phyloP scores from a whole-genome alignment of 805 yeast species.

The Yarrowia alimentaria region DNA sequence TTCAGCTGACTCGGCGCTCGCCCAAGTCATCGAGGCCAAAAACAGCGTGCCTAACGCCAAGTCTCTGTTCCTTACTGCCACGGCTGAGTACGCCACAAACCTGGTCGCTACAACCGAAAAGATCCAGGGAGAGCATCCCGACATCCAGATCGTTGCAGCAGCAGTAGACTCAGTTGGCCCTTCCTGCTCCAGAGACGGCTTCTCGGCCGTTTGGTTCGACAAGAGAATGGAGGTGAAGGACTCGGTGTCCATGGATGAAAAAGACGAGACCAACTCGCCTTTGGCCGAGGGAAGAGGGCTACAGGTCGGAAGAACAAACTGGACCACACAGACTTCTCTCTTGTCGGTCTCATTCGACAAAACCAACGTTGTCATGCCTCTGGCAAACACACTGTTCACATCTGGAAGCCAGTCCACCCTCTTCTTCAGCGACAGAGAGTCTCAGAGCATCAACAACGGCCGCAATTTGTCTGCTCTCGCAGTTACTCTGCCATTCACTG shows the following conservation, averaged over 20 bases:
- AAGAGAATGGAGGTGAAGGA: conserved; percentile 33
- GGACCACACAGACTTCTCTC: conserved; percentile 29
- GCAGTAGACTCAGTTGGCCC: conserved; percentile 39
- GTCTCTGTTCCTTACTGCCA: conserved; percentile 38
- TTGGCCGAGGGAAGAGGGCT: conserved; percentile 26
- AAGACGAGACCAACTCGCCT: conserved; percentile 7
- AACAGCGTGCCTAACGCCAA: conserved; percentile 12
- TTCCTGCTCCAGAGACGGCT: conserved; percentile 39
- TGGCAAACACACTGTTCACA: conserved; percentile 40
- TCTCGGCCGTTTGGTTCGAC: conserved; percentile 34
- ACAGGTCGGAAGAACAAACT: conserved; percentile 30
- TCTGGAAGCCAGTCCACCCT: conserved; percentile 34
- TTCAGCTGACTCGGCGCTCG: background rate
- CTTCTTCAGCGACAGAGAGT: conserved; percentile 11
- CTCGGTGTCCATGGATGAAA: conserved; percentile 19
- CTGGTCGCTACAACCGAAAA: conserved; percentile 29
- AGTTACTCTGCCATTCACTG: conserved; percentile 21
- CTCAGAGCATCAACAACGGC: background rate
- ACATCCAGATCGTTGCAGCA: conserved; percentile 35
- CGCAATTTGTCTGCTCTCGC: background rate
- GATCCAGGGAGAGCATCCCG: conserved; percentile 31
- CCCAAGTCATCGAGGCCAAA: background rate
- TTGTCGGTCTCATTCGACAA: conserved; percentile 29
- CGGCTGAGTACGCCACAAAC: conserved; percentile 41
- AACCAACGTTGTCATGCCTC: conserved; percentile 35